Base-by-base conservation (phyloP, 2,329 filamentous ascomycete genomes). In the Verticillium klebahnii region DNA sequence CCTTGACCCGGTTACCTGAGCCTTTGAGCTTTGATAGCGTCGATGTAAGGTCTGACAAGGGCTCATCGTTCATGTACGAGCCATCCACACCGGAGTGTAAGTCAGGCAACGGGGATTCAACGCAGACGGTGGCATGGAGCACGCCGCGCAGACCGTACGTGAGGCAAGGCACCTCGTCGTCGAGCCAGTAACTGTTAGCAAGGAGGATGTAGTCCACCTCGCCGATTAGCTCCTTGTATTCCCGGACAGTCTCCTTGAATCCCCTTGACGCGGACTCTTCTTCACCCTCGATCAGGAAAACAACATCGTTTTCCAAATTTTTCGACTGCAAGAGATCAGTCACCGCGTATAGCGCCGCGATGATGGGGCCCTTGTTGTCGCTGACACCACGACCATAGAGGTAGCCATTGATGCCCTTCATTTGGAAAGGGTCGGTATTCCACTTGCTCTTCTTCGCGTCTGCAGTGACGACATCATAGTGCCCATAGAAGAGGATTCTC, bases 111-210 rank as follows among this genome's bases (percentile, higher is more conserved):
- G 87, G 86, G 62, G 93, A 96, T 66, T 96, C 89, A 31, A 99
- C 88, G 64, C 93, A 90, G 6, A 98, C 84, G 0, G 92, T 97
- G 5, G 93, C 94, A 73, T 98, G 94, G 25, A 99, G 89, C 31
- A 99, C 94, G 29, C 95, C 95, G 57, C 95, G 87, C 7, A 98
- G 83, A 1, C 95, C 95, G 65, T 99, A 99, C 0, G 95, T 99
- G 62, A 99, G 78, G 72, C 95, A 99, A 0, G 95, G 95, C 2
- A 96, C 93, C 67, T 96, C 90, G 71, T 99, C 94, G 71, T 98
- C 93, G 1, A 99, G 83, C 95, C 95, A 99, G 79, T 99, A 99
- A 75, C 93, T 97, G 79, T 99, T 99, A 25, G 95, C 94, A 40
- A 99, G 80, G 36, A 99, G 79, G 61, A 99, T 95, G 81, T 95